Percentiles rank a stretch among this genome's conserved stretches.
These are phyloP conservation scores for Psilocybe azurescens DNA, from an alignment of 768 basidiomycete species.

Conservation along the genomic window DNA sequence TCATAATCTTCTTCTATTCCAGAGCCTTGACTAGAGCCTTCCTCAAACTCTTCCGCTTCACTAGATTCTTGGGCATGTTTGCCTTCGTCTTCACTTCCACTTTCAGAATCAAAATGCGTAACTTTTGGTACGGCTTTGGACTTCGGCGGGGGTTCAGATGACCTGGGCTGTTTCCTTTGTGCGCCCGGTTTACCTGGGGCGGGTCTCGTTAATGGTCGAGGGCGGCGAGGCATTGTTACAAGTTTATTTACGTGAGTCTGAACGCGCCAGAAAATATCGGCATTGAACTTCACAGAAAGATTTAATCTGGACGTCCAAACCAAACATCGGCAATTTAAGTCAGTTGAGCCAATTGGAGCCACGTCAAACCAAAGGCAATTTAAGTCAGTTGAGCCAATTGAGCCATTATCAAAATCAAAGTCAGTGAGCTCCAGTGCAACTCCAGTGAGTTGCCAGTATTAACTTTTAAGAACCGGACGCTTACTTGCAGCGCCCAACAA, in stretches of 20 bases:
- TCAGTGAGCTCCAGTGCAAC: no score
- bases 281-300: background rate
- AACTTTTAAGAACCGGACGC: no score
- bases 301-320: background rate
- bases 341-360: no score
- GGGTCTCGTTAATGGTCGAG: conserved; percentile 26
- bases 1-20: conserved; percentile 28
- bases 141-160: background rate
- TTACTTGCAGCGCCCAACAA: no score
- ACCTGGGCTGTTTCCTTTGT: background rate
- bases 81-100: background rate
- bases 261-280: no score
- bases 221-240: conserved; percentile 30
- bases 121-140: conserved; percentile 1
- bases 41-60: conserved; percentile 21
- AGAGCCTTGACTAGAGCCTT: conserved; percentile 25
- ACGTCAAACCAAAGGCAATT: no score
- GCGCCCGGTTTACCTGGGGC: conserved; percentile 1
- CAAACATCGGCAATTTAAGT: background rate
- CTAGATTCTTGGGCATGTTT: background rate
- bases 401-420: no score
- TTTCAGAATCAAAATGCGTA: conserved; percentile 9
- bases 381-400: no score
- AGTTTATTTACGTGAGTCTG: background rate
- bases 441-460: no score